Evolutionary conservation across 768 basidiomycete genomes (phyloP), one percentile per base, ranked within the genome.

Genomic region (Tricholoma terreum): DNA sequence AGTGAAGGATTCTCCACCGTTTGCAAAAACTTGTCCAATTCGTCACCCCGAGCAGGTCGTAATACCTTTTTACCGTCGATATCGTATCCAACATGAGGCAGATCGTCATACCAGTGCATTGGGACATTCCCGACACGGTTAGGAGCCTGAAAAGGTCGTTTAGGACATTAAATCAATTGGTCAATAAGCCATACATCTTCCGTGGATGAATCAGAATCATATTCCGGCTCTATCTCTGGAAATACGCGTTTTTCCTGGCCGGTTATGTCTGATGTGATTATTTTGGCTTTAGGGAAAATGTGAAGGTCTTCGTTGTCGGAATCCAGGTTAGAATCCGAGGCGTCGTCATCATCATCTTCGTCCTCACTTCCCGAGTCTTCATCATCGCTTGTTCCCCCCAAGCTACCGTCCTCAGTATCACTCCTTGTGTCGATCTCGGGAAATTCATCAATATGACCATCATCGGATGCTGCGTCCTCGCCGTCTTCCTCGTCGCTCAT

Each of bases 101-200:
- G 78, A 77, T 98, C 95, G 70, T 98, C 97, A 71, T 99, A 99
- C 94, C 96, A 99, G 67, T 99, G 94, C 82, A 90, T 89, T 46
- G 97, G 97, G 59, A 99, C 78, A 73, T 96, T 83, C 53, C 97
- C 97, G 63, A 97, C 85, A 58, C 95, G 92, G 69, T 97, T 98
- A n/a, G 90, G 91, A 54, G 86, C 83, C 94, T 98, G 63, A 54
- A 56, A 34, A 53, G 45, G n/a, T 35, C 22, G 56, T 55, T 60
- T 63, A 58, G 54, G 31, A 53, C 48, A 43, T 22, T 46, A 57
- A 21, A 61, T 42, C 43, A 59, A 51, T 38, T 34, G 35, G 31
- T 54, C 51, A 15, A 34, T 46, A 17, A 50, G 22, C 73, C 90
- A 63, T 69, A 93, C 92, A 61, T 95, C 91, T 80, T 95, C 93